These are phyloP conservation scores for Hypoxylon trugodes DNA, from an alignment of 495 filamentous ascomycete species.

Conservation along the genomic window DNA sequence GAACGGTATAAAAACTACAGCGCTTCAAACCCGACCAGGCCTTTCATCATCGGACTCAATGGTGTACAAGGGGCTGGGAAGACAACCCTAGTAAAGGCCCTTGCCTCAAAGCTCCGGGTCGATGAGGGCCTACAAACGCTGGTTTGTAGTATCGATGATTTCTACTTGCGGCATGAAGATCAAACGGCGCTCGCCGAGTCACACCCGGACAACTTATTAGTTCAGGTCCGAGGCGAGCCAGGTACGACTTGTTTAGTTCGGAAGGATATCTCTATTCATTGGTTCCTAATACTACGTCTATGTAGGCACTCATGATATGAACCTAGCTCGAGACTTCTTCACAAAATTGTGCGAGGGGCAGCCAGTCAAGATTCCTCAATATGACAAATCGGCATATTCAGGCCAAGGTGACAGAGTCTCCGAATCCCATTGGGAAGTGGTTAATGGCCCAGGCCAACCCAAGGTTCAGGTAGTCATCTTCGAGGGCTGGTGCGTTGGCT, in stretches of 20 bases:
- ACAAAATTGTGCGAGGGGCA: slow-evolving; percentile 60
- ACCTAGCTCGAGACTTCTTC: slow-evolving; percentile 70
- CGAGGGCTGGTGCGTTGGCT: slow-evolving; percentile 94
- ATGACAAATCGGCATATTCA: slow-evolving; percentile 81
- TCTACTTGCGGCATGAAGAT: slow-evolving; percentile 79
- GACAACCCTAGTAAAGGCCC: slow-evolving; percentile 80
- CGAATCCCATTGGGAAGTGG: slow-evolving; percentile 64
- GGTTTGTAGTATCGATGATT: slow-evolving; percentile 89
- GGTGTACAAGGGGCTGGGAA: slow-evolving; percentile 90
- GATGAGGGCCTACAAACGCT: slow-evolving; percentile 73
- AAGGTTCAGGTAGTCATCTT: slow-evolving; percentile 76
- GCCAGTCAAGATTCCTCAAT: slow-evolving; percentile 72
- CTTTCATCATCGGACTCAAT: slow-evolving; percentile 69
- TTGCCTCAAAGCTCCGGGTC: slow-evolving; percentile 71
- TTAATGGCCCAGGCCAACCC: slow-evolving; percentile 64
- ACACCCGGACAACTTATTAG: slow-evolving; percentile 74
- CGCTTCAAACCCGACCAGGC: slow-evolving; percentile 45
- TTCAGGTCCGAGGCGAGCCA: slow-evolving; percentile 85
- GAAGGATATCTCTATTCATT: slow-evolving; percentile 1
- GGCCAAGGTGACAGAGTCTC: slow-evolving; percentile 83
- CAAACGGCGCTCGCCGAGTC: slow-evolving; percentile 72
- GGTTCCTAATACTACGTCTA: slow-evolving; percentile 21
- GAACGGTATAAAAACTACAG: slow-evolving; percentile 65
- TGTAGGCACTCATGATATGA: slow-evolving; percentile 81
- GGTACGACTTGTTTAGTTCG: slow-evolving; percentile 44